A percentile compares a stretch with the other conserved stretches of the same genome.
Evolutionary conservation across 176 grass and related monocot genomes (phyloP).

Genomic region (Oryza coarctata): DNA sequence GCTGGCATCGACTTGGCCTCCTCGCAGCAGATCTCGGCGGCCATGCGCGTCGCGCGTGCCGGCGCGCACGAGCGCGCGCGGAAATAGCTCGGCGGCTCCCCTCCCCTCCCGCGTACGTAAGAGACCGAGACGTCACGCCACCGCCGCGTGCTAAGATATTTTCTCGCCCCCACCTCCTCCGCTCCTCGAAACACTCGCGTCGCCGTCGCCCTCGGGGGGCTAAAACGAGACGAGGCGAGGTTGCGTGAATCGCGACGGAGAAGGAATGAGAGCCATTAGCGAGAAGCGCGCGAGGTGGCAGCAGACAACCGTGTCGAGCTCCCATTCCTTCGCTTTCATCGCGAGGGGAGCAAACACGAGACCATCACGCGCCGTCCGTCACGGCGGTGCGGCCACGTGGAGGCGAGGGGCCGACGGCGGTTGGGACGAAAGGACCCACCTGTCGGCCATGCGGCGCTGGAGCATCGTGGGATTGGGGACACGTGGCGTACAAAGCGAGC

Average conservation of each 20-base stretch:
- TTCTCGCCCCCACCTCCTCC: not conserved
- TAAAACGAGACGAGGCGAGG: not conserved
- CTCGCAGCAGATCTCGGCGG: slow-evolving; percentile 54
- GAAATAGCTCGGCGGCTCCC: not conserved
- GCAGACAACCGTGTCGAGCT: not conserved
- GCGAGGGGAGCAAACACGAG: not conserved
- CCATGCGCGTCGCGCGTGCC: slow-evolving; percentile 25
- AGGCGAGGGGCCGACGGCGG: slow-evolving; percentile 12
- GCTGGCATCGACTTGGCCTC: slow-evolving; percentile 31
- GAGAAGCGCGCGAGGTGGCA: not conserved
- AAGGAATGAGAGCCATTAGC: slow-evolving; percentile 13
- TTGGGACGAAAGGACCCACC: not conserved
- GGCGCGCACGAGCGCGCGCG: not conserved
- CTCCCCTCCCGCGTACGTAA: not conserved
- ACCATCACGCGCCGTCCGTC: not conserved
- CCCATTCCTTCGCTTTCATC: not conserved
- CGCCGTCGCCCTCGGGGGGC: slow-evolving; percentile 28
- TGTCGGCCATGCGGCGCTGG: not conserved
- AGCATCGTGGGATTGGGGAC: not conserved
- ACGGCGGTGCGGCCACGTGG: slow-evolving; percentile 23
- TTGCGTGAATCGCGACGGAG: not conserved
- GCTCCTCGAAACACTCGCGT: not conserved
- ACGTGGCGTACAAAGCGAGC: slow-evolving; percentile 8
- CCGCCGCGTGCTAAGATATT: slow-evolving; percentile 12
- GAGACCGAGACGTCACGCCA: slow-evolving; percentile 15